Base-by-base conservation (phyloP, 345 rosid genomes). In the Eucalyptus polyanthemos region DNA sequence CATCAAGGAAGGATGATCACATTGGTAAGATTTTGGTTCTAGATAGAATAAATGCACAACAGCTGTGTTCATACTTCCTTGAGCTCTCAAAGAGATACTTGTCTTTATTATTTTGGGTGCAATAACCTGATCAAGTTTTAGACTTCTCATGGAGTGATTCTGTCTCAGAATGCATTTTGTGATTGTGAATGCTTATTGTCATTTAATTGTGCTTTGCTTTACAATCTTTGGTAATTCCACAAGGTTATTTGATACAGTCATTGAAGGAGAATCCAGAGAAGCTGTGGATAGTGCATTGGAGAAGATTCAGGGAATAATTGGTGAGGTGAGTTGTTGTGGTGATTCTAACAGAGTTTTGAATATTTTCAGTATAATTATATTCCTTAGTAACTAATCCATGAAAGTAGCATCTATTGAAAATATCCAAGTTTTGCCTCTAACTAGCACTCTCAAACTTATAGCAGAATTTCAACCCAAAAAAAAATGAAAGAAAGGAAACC, bases 261-360 rank as follows among this genome's bases (percentile, higher is more conserved):
- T 98, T 91, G 95, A 96, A 95, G 99, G 98, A 86, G 69, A 42
- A 87, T 98, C 99, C n/a, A 87, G 80, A 88, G 97, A 94, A 87
- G 90, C 89, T 91, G 91, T 98, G 54, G 91, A 93, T 45, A 92
- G 89, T 92, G 98, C 99, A 90, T 95, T 96, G 76, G 92, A 95
- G 89, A 95, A 89, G 93, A 93, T 97, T 91, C 92, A 90, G 15
- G 87, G 90, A 56, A 89, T 96, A 86, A 89, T 98, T 62, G 93
- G 96, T 50, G 95, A 96, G 99, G 99, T 95, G 62, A 72, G 90
- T 92, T 91, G 25, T 86, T 90, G n/a, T 83, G 81, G 44, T 37
- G 81, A 17, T 72, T 72, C 81, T 80, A 29, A 14, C 25, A 42
- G 87, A 87, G 76, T 49, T 87, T 83, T 8, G 25, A n/a, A 86